Evolutionary conservation across 306 rosid species (phyloP), one percentile per base, ranked within the genome.

Genomic region (Fragaria ananassa): DNA sequence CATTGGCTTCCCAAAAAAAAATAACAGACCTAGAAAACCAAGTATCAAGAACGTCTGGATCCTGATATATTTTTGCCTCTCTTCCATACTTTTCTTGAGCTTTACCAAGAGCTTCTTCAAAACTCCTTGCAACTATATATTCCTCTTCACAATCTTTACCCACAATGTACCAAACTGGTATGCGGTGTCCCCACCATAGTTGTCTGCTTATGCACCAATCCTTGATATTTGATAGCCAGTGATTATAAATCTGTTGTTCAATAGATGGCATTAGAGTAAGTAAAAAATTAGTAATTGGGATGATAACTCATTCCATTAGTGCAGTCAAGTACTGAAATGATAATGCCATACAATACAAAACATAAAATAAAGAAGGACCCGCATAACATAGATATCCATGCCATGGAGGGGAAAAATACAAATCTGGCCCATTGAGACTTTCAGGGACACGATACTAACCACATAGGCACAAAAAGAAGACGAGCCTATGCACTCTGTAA

Each of bases 181-280:
- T 91, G 56, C 91, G 90, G 82, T 94, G 98, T 75, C 98, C 98
- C 98, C 98, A 94, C 98, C 98, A 94, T n/a, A 94, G 86, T 82
- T 94, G 98, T 81, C 98, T 87, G 89, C 98, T 94, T 83, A 94
- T 94, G 88, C 98, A 94, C 98, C 97, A 94, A 81, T 94, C 98
- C 82, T 94, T 94, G 68, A 92, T 94, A 84, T 90, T 94, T 76
- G 95, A 91, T 78, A 94, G 91, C 98, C 98, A 94, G 74, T 92
- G 96, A 72, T 94, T 92, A 86, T 94, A 94, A 77, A 94, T 94
- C 98, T 94, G 95, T 60, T 72, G 53, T 79, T 25, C 65, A 70
- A 70, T 70, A 81, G 42, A 69, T 78, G 65, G 60, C 56, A 56
- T 31, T 25, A 51, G 35, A 15, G 72, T 14, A 17, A 35, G 25